A percentile compares a stretch with the other conserved stretches of the same genome.
Conservation (phyloP, 192 early-diverging fungal species). For the Coemansia sp. region DNA sequence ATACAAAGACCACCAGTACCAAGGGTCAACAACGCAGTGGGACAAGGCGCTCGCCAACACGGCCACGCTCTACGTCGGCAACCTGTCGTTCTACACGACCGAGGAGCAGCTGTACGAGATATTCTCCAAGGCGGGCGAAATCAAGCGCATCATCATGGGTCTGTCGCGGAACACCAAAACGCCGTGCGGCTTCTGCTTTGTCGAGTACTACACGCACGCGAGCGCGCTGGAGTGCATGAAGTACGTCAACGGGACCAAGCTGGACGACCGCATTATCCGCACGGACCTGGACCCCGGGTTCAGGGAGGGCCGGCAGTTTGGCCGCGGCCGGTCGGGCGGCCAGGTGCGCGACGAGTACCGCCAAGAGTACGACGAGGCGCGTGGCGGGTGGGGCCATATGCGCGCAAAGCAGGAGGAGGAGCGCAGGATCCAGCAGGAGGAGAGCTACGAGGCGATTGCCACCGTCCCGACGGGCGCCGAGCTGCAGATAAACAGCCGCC, state of each 20-base stretch:
- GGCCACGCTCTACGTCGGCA: constrained; percentile 93
- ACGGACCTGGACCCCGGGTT: constrained; percentile 97
- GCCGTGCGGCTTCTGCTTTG: constrained; percentile 99
- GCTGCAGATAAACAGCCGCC: constrained; percentile 27
- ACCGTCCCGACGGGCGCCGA: constrained; percentile 34
- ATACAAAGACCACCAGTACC: constrained; percentile 84
- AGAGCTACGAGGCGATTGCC: constrained; percentile 66
- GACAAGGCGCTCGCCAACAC: constrained; percentile 45
- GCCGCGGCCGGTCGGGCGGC: constrained; percentile 90
- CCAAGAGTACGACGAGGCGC: constrained; percentile 90
- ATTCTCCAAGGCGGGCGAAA: constrained; percentile 94
- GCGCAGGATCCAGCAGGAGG: constrained; percentile 55
- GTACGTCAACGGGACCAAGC: constrained; percentile 90
- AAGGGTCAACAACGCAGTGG: constrained; percentile 36
- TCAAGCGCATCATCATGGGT: constrained; percentile 99
- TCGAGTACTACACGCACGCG: constrained; percentile 94
- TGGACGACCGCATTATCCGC: constrained; percentile 93
- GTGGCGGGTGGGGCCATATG: constrained; percentile 94
- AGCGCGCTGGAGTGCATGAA: constrained; percentile 93
- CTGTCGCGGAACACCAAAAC: constrained; percentile 90
- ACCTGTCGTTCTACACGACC: constrained; percentile 96
- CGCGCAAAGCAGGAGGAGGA: constrained; percentile 65
- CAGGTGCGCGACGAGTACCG: constrained; percentile 96
- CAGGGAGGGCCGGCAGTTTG: constrained; percentile 89
- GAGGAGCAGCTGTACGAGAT: constrained; percentile 98